phyloP scores from a whole-genome alignment of 1,284 basidiomycete species.

The Gomphus bonarii region DNA sequence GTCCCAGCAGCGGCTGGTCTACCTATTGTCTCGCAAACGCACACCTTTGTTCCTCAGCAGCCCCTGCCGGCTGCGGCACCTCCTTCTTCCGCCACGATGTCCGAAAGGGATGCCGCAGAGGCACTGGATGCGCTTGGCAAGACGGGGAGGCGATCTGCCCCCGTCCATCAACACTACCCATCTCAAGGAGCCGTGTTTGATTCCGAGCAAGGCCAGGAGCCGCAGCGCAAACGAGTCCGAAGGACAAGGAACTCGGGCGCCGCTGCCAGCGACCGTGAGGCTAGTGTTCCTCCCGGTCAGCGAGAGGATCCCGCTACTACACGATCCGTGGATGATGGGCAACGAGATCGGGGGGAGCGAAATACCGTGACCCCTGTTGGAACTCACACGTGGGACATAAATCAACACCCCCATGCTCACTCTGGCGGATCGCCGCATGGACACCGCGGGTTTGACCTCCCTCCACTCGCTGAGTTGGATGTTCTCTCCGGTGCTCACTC shows the following conservation, averaged over 20 bases:
- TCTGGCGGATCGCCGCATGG: conserved; percentile 4
- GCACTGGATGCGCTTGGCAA: conserved; percentile 71
- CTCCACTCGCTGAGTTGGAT: conserved; percentile 29
- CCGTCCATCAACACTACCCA: background rate
- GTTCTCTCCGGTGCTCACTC: background rate
- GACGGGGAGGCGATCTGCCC: conserved; percentile 16
- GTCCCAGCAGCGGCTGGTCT: conserved; percentile 60
- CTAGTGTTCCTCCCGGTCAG: background rate
- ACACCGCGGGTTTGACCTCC: conserved; percentile 43
- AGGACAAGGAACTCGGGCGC: conserved; percentile 27
- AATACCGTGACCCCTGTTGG: background rate
- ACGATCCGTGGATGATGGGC: conserved; percentile 12
- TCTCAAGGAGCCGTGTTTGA: conserved; percentile 2
- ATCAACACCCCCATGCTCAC: conserved; percentile 1
- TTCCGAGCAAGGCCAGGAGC: conserved; percentile 25
- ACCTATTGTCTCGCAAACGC: conserved; percentile 4
- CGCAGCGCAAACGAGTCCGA: conserved; percentile 49
- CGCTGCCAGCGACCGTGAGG: conserved; percentile 2
- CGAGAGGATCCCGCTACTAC: conserved; percentile 17
- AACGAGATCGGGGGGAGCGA: background rate
- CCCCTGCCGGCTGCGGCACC: background rate
- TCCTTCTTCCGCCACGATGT: conserved; percentile 34
- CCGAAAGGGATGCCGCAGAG: conserved; percentile 76
- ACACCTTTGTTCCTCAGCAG: conserved; percentile 10
- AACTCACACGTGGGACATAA: background rate